A percentile compares a stretch with the other conserved stretches of the same genome.
phyloP scores from a whole-genome alignment of 805 yeast species.

The Candida ipomoeae region DNA sequence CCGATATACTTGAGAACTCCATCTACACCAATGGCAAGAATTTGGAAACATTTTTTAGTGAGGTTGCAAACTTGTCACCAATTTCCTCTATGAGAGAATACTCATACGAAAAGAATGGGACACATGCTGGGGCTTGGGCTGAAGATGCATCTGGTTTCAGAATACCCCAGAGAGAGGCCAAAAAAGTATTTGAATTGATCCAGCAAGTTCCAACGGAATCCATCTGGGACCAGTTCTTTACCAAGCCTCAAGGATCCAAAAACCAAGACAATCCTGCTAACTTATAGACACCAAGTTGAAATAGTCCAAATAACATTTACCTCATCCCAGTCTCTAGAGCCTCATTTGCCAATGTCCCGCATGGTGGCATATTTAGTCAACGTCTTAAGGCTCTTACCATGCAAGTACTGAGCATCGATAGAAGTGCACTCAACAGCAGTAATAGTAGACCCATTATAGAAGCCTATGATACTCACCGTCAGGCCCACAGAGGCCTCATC shows the following conservation, averaged over 20 bases:
- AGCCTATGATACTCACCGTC: conserved; percentile 28
- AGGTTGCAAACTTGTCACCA: conserved; percentile 35
- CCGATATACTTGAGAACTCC: neutral
- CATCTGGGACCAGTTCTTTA: conserved; percentile 66
- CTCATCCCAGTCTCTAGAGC: neutral
- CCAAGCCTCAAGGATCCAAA: conserved; percentile 13
- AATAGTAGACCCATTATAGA: conserved; percentile 26
- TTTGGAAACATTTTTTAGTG: conserved; percentile 46
- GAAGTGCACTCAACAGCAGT: conserved; percentile 22
- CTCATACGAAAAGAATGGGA: neutral
- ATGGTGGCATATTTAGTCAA: conserved; percentile 18
- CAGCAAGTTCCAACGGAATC: conserved; percentile 61
- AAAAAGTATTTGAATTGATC: conserved; percentile 54
- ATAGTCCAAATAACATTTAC: neutral
- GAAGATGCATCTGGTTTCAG: neutral
- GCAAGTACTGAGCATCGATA: conserved; percentile 15
- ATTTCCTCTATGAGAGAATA: conserved; percentile 6
- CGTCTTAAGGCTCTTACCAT: conserved; percentile 10
- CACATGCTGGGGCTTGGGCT: neutral
- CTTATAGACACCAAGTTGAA: neutral
- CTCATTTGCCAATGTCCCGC: conserved; percentile 1
- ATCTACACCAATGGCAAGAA: conserved; percentile 11
- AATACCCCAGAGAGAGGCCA: conserved; percentile 43
- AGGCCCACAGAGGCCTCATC: conserved; percentile 18
- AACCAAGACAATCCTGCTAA: neutral